Evolutionary conservation across 1,139 yeast genomes (phyloP), one percentile per base, ranked within the genome.

Genomic region (Saccharomyces pastorianus): DNA sequence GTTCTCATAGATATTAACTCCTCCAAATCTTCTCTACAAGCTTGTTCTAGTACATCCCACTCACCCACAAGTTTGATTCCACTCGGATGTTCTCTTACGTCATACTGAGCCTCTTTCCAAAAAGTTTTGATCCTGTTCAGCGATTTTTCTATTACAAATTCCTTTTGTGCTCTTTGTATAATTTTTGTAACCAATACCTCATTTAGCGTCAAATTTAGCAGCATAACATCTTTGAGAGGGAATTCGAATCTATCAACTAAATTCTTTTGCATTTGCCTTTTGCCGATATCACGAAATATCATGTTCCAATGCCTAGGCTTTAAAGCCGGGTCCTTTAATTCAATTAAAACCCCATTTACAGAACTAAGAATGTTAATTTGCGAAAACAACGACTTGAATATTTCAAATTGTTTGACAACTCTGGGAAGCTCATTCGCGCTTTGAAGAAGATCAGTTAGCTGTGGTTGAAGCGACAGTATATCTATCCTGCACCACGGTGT

Each of bases 141-240:
- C 11, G 83, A 79, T 17, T 78, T 81, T 57, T 85, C 89, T 6
- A 93, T 72, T 0, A 81, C 76, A 56, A 78, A 75, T 64, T 93
- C 98, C 25, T 88, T 86, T 56, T 80, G 81, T 0, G 98, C 97
- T 58, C 79, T 81, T 1, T 76, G 74, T 3, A 88, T 63, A 0
- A 86, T 69, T 0, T 78, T 72, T 50, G 76, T 78, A 3, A 91
- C 71, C 0, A 68, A 56, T 1, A 64, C 61, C 48, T 79, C 80
- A 67, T 88, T 80, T 1, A 71, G 59, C 0, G 62, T 46, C 28
- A 86, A 67, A 48, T 84, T 74, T 53, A 89, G 67, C 48, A 74
- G 76, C 81, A 91, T 79, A 1, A 89, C 78, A 61, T 83, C 79
- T 0, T 85, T 87, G 23, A 87, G 70, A 0, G 80, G 75, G 57